Percentiles rank a stretch among this genome's conserved stretches.
Evolutionary conservation across 192 early-diverging fungal species (phyloP).

Genomic region (Obelidium mucronatum): DNA sequence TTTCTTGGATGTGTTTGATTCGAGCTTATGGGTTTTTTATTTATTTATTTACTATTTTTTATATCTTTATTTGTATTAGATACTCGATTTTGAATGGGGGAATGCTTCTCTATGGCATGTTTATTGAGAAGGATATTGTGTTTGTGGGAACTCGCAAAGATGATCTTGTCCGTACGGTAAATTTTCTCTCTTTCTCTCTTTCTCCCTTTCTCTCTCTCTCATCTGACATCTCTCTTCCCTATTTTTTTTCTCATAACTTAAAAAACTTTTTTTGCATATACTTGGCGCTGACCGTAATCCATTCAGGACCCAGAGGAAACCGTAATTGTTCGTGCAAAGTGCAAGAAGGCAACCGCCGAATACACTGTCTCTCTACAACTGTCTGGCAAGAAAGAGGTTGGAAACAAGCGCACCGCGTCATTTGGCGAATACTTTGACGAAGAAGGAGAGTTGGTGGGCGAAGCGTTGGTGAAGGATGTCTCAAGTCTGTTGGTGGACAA

Average conservation of each 20-base stretch:
- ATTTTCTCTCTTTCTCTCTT: conserved; percentile 1
- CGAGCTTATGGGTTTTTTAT: too few species aligned
- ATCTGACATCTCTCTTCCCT: not conserved
- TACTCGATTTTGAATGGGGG: conserved; percentile 50
- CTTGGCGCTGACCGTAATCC: not conserved
- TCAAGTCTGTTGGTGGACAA: conserved; percentile 23
- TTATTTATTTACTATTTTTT: too few species aligned
- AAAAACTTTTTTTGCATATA: not conserved
- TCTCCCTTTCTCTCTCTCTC: not conserved
- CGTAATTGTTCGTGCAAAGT: conserved; percentile 33
- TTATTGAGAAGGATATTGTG: conserved; percentile 50
- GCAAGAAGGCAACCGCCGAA: conserved; percentile 35
- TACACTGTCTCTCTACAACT: conserved; percentile 37
- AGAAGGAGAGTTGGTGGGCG: conserved; percentile 44
- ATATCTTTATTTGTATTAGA: too few species aligned
- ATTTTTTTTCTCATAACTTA: too few species aligned
- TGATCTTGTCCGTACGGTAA: conserved; percentile 28
- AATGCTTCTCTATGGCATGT: conserved; percentile 41
- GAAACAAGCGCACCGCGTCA: conserved; percentile 19
- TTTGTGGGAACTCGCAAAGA: conserved; percentile 50
- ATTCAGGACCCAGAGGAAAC: conserved; percentile 42
- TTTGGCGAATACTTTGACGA: conserved; percentile 53
- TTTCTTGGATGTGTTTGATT: too few species aligned
- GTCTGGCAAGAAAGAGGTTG: conserved; percentile 16
- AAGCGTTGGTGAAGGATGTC: conserved; percentile 33